Conservation (phyloP, 176 grass and related monocot species). For the Pontederia paniculata region DNA sequence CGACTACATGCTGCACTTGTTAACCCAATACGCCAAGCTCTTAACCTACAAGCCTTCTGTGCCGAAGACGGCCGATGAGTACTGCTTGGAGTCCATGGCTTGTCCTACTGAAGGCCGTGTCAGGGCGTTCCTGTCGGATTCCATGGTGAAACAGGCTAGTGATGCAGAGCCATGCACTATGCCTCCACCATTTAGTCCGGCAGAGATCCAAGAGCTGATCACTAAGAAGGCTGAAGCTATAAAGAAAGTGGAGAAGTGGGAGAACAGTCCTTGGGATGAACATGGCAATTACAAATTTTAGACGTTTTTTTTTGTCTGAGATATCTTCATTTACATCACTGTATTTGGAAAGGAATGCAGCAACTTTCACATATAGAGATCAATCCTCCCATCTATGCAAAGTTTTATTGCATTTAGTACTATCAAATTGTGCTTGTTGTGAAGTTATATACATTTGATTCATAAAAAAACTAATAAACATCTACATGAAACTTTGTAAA, state of each 20-base stretch:
- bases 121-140: constrained; percentile 50
- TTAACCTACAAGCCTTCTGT: constrained; percentile 61
- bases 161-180: constrained; percentile 39
- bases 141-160: constrained; percentile 39
- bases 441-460: too few relatives aligned
- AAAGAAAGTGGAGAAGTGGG: constrained; percentile 8
- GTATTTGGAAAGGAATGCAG: too few relatives aligned
- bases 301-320: background rate
- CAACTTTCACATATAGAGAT: too few relatives aligned
- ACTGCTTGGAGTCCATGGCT: constrained; percentile 52
- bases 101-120: constrained; percentile 11
- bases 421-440: too few relatives aligned
- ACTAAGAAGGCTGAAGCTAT: constrained; percentile 6
- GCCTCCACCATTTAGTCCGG: constrained; percentile 38
- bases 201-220: constrained; percentile 21
- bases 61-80: constrained; percentile 51
- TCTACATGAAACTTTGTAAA: too few relatives aligned
- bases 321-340: too few relatives aligned
- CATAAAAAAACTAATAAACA: too few relatives aligned
- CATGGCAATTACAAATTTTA: background rate
- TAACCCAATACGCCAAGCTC: constrained; percentile 48
- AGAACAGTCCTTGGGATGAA: background rate
- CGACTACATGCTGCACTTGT: constrained; percentile 85
- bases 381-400: too few relatives aligned
- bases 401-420: too few relatives aligned